Base-by-base conservation (phyloP, 148 eudicot species). In the Fagopyrum homotropicum region DNA sequence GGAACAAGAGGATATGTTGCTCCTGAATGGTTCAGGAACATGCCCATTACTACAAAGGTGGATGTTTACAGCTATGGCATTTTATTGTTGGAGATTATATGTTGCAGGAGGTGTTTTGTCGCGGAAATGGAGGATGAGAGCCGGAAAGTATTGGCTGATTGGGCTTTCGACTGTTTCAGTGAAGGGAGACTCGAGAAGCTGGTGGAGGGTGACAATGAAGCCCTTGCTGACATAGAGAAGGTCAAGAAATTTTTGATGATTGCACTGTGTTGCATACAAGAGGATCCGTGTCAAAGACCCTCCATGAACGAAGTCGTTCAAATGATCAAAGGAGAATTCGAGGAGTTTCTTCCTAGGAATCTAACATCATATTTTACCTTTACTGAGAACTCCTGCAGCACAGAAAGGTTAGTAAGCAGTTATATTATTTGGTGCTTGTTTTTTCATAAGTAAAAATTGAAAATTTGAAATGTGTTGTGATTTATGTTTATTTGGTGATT, bases 101-200 rank as follows among this genome's bases (percentile, higher is more conserved):
- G 40, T 35, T 35, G 40, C 40, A 35, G 40, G 40, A 35, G 40
- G 1, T 35, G 40, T 2, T 35, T 35, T 35, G 40, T 35, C 2
- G 40, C 40, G 2, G 40, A 35, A 35, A 35, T 35, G 40, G 40
- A 35, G 40, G 40, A 35, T 35, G 40, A 35, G 40, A 35, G 40
- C 1, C 40, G 1, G 40, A 35, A 0, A 1, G 77, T 76, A 17
- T 74, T 84, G 68, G 75, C 84, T 26, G 82, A 84, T 72, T 81
- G 82, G 83, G 90, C 82, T 64, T 74, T 69, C 73, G 85, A 85
- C 52, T 85, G 88, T 69, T 87, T 77, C 44, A 78, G 74, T 10
- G 76, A 49, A 14, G 56, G 72, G n/a, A 15, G 4, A 26, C 7
- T 79, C 15, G 73, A 73, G 15, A 26, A 6, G 7, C 72, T 77